Evolutionary conservation across 1,284 basidiomycete species (phyloP).

Genomic region (Gymnopus androsaceus): DNA sequence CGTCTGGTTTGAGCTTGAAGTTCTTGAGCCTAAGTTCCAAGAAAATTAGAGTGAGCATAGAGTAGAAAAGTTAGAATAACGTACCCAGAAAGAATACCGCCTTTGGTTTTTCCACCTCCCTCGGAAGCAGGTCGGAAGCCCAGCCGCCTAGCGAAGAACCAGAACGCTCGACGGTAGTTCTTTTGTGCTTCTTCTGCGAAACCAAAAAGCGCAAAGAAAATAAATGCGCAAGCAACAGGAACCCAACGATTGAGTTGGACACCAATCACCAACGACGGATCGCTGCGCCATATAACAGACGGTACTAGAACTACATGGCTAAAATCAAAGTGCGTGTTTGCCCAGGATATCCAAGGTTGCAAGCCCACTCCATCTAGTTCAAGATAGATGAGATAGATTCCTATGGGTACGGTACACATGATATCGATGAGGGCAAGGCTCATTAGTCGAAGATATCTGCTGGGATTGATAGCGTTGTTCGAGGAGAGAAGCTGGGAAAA

Average conservation of each 20-base stretch:
- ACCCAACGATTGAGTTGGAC: constrained; percentile 34
- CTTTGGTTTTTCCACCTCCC: not conserved
- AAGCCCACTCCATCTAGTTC: constrained; percentile 15
- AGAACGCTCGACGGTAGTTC: constrained; percentile 47
- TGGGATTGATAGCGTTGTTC: constrained; percentile 29
- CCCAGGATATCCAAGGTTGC: constrained; percentile 34
- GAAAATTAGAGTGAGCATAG: not conserved
- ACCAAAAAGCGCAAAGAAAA: constrained; percentile 63
- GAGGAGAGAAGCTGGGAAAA: constrained; percentile 40
- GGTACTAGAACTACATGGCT: not conserved
- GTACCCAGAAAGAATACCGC: not conserved
- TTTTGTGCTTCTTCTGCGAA: constrained; percentile 55
- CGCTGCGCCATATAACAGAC: not conserved
- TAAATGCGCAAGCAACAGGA: constrained; percentile 34
- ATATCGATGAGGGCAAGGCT: constrained; percentile 45
- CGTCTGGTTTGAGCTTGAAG: not conserved
- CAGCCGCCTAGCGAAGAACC: constrained; percentile 40
- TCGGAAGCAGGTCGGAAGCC: constrained; percentile 22
- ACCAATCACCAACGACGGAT: not conserved
- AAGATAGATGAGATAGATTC: constrained; percentile 31
- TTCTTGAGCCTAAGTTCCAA: not conserved
- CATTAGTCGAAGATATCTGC: constrained; percentile 47
- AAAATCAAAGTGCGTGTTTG: constrained; percentile 30
- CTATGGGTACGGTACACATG: constrained; percentile 40
- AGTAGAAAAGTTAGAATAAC: not conserved